Evolutionary conservation across 495 filamentous ascomycete species (phyloP), one percentile per base, ranked within the genome.

Genomic region (Penicillium mononematosum): DNA sequence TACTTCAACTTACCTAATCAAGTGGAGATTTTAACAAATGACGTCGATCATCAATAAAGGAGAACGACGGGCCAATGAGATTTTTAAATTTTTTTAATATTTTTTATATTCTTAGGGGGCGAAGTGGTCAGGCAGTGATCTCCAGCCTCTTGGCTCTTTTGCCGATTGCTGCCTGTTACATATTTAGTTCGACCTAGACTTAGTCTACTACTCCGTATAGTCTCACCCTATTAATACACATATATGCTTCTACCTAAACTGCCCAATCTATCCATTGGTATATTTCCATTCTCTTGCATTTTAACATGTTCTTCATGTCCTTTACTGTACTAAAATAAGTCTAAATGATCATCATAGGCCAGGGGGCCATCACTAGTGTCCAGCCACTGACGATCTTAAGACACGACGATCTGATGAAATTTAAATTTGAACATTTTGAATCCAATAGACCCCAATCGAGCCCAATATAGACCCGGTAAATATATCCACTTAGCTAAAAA

Each of bases 301-400:
- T 46, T 4, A 46, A n/a, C 5, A 24, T 12, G 2, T 14, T 6
- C 31, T 14, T 6, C 11, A 22, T 44, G 42, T 19, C 42, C 7
- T 17, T 5, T 0, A 2, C 0, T 3, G 16, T 16, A 27, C 43
- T 19, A 22, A 36, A 16, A 32, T 32, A 27, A 25, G 19, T 3
- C 14, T 42, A 44, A 48, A 56, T 53, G 60, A 62, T 62, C 60
- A 56, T n/a, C 56, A 36, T 31, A 22, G 19, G 29, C 5, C 22
- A 57, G 45, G 38, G 31, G 24, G 14, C 31, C 32, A 24, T 16
- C 53, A 38, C 60, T 63, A 60, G 57, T 52, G 43, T 49, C 16
- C 45, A 56, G 63, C 63, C 63, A 66, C 63, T 58, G 63, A 66
- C 63, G 63, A 66, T 63, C 63, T 27, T 12, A 45, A 55, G 17